Evolutionary conservation across 306 rosid genomes (phyloP), one percentile per base, ranked within the genome.

Genomic region (Mimosa bimucronata): DNA sequence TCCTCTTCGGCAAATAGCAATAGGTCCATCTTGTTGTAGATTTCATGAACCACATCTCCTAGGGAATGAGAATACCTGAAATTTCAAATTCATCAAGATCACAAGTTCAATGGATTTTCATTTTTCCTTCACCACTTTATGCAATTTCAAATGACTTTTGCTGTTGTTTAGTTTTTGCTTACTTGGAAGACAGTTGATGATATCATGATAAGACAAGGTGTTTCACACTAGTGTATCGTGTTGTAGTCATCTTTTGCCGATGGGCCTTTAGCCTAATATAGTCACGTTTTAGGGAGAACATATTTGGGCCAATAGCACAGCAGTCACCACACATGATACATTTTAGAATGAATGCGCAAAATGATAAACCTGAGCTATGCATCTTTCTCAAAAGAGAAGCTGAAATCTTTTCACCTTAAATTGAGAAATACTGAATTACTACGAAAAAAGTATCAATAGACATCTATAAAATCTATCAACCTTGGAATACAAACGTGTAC

Each of bases 1-100:
- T 88, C 91, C 82, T 85, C 92, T 38, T 91, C 87, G 13, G 80
- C 88, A 86, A 92, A 89, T 74, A 85, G 83, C 83, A 88, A 81
- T 72, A 95, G 71, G 78, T 95, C 98, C 98, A 95, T 90, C 88
- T 83, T 91, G 76, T 42, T 9, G n/a, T 28, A 61, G 67, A 61
- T 61, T 61, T 61, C 31, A 61, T 61, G 21, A 61, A 61, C 67
- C 53, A 90, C 85, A 7, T 89, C 98, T 77, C 84, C 96, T 42
- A 91, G 90, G 30, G 88, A 80, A 74, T 83, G 80, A 78, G 91
- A 74, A 78, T 91, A 95, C 92, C 98, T 95, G 92, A 78, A 88
- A 87, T 79, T 85, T 67, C 71, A 55, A 78, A 71, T 76, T 75
- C 71, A 78, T 65, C 72, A 61, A 61, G n/a, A 28, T n/a, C n/a